Evolutionary conservation across 2,329 filamentous ascomycete species (phyloP).

Genomic region (Exophiala xenobiotica): DNA sequence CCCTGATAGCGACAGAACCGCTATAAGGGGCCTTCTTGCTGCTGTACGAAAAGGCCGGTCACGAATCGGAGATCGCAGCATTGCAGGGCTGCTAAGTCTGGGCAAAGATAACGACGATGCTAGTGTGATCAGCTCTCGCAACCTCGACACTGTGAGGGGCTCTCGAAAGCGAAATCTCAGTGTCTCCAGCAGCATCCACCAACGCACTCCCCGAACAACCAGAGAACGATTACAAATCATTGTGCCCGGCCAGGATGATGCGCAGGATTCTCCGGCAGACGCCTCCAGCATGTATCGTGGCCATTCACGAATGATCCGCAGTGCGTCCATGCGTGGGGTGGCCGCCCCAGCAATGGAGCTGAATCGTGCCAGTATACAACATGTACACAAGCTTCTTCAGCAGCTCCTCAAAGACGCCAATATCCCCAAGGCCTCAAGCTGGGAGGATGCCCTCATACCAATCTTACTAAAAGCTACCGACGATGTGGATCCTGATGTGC

Average conservation of each 20-base stretch:
- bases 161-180: slow-evolving; percentile 78
- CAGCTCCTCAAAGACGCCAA: slow-evolving; percentile 78
- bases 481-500: slow-evolving; percentile 90
- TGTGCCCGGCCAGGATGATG: slow-evolving; percentile 41
- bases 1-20: slow-evolving; percentile 71
- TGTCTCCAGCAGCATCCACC: slow-evolving; percentile 71
- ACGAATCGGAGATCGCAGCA: slow-evolving; percentile 69
- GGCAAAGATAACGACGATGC: slow-evolving; percentile 62
- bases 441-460: slow-evolving; percentile 87
- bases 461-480: slow-evolving; percentile 89
- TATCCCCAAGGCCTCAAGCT: slow-evolving; percentile 70
- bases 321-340: slow-evolving; percentile 75
- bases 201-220: slow-evolving; percentile 70
- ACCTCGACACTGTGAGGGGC: slow-evolving; percentile 61
- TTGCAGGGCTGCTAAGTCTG: slow-evolving; percentile 67
- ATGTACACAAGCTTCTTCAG: slow-evolving; percentile 79
- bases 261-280: slow-evolving; percentile 31
- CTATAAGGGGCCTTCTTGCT: slow-evolving; percentile 69
- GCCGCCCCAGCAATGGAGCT: slow-evolving; percentile 76
- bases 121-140: slow-evolving; percentile 63
- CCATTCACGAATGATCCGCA: slow-evolving; percentile 63
- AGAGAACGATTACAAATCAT: slow-evolving; percentile 54
- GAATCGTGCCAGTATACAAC: slow-evolving; percentile 81
- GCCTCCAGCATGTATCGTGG: slow-evolving; percentile 28
- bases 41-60: slow-evolving; percentile 75